Conservation (phyloP, 345 rosid genomes). For the Corchorus olitorius region DNA sequence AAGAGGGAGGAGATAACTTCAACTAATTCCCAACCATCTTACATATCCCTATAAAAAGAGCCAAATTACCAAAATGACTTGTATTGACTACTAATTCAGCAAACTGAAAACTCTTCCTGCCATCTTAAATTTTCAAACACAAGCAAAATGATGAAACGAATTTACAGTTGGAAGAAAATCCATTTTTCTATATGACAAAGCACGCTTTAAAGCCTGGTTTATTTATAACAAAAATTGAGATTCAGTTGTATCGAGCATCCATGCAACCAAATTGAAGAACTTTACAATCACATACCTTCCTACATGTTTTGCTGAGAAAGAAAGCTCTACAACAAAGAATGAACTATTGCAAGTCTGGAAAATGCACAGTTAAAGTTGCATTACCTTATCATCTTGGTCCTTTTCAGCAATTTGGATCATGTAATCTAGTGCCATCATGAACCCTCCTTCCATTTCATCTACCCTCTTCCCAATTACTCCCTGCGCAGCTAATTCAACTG, state of each 20-base stretch:
- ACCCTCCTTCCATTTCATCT: constrained; percentile 93
- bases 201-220: neutral
- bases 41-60: neutral
- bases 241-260: constrained; percentile 4
- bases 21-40: neutral
- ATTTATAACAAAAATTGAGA: neutral
- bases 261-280: neutral
- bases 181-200: neutral
- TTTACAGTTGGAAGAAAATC: neutral
- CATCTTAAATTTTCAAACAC: neutral
- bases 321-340: neutral
- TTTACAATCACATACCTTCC: neutral
- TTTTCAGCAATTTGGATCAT: constrained; percentile 85
- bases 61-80: neutral
- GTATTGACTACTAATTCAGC: neutral
- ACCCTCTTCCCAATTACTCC: constrained; percentile 94
- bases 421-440: constrained; percentile 94
- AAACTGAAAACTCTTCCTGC: neutral
- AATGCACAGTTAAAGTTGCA: neutral
- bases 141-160: neutral
- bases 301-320: neutral
- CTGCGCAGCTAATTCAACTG: constrained; percentile 89
- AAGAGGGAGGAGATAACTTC: constrained; percentile 5
- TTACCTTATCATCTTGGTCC: constrained; percentile 86
- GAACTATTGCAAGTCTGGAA: neutral